A percentile compares a stretch with the other conserved stretches of the same genome.
phyloP scores from a whole-genome alignment of 1,284 basidiomycete species.

The Tilletia walkeri region DNA sequence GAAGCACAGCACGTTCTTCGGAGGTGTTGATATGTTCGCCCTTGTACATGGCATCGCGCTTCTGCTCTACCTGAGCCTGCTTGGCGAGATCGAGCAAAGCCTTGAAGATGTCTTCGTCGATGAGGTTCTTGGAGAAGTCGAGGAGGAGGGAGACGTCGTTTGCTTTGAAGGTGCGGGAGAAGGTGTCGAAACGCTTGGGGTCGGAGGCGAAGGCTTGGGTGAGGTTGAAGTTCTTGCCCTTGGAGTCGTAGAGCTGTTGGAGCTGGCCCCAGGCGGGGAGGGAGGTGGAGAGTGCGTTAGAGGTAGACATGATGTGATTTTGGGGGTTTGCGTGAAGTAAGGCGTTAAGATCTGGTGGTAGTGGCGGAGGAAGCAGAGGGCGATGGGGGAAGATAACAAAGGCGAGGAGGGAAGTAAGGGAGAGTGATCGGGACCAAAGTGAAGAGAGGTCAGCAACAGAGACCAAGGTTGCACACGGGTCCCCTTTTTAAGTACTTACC shows the following conservation, averaged over 20 bases:
- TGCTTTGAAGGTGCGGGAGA: conserved; percentile 72
- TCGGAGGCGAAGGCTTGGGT: conserved; percentile 88
- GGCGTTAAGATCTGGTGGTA: background rate
- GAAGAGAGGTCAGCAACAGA: too few species aligned
- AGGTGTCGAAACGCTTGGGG: conserved; percentile 78
- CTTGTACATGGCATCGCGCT: conserved; percentile 87
- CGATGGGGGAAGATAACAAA: background rate
- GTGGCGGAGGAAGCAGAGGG: background rate
- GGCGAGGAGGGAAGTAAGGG: too few species aligned
- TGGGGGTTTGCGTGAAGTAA: background rate
- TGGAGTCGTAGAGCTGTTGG: conserved; percentile 75
- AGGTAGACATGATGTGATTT: background rate
- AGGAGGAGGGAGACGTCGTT: conserved; percentile 78
- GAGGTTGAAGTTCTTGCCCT: conserved; percentile 74
- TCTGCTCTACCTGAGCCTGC: conserved; percentile 80
- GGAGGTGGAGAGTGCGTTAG: conserved; percentile 35
- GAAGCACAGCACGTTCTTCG: conserved; percentile 91
- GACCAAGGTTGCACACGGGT: too few species aligned
- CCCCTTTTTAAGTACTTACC: too few species aligned
- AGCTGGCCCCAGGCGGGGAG: conserved; percentile 81
- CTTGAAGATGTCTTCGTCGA: conserved; percentile 74
- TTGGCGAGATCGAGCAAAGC: conserved; percentile 74
- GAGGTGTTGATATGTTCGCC: conserved; percentile 98
- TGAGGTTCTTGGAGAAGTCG: conserved; percentile 95
- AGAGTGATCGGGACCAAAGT: too few species aligned